phyloP scores from a whole-genome alignment of 106 monocot species.

The Ottelia alismoides region DNA sequence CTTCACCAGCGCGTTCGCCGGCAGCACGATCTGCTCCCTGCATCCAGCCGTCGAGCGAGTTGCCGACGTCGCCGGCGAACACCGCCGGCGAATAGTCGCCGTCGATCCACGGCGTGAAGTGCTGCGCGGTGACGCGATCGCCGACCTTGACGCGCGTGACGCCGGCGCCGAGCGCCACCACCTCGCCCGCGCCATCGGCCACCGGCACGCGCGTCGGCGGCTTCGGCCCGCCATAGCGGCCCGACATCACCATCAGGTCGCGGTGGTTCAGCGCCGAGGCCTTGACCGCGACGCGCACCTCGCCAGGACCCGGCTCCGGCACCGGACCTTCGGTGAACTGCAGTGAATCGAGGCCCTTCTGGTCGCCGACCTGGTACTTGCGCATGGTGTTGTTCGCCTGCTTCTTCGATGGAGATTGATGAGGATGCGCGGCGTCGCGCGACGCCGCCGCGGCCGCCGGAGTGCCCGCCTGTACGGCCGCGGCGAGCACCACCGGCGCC shows the following conservation, averaged over 20 bases:
- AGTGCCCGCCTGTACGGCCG: too few relatives aligned
- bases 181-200: background rate
- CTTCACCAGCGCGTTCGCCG: background rate
- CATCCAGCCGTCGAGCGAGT: background rate
- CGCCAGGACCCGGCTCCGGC: background rate
- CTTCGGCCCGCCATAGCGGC: background rate
- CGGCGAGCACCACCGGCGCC: too few relatives aligned
- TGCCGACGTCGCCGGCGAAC: background rate
- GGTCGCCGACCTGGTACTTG: too few relatives aligned
- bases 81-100: background rate
- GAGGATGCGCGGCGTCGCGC: too few relatives aligned
- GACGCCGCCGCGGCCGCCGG: too few relatives aligned
- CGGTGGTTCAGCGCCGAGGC: background rate
- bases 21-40: background rate
- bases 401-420: too few relatives aligned
- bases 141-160: background rate
- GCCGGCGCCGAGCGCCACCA: background rate
- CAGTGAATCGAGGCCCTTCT: too few relatives aligned
- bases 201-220: background rate
- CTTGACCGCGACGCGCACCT: background rate
- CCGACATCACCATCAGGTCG: background rate
- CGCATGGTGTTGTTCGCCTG: too few relatives aligned
- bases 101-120: background rate
- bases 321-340: background rate
- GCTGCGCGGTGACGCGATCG: background rate